A percentile compares a stretch with the other conserved stretches of the same genome.
These are phyloP conservation scores for Excoecaria agallocha DNA, from an alignment of 345 rosid species.

Conservation along the genomic window DNA sequence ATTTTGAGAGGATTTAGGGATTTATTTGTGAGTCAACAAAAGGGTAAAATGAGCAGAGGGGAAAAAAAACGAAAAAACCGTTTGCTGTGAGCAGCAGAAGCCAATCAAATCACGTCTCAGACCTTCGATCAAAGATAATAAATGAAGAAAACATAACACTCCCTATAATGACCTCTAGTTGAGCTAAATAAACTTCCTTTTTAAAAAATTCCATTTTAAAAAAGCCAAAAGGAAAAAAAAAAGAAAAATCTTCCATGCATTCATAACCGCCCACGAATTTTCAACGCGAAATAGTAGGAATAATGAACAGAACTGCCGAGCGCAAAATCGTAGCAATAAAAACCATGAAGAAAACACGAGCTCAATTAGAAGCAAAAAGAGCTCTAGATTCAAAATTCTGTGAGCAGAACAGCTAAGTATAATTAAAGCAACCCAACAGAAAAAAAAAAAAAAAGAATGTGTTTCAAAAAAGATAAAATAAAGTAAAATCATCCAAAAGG, in stretches of 20 bases:
- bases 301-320: not conserved
- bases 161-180: not conserved
- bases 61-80: not conserved
- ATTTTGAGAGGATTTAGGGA: not conserved
- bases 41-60: not conserved
- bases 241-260: not conserved
- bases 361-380: not conserved
- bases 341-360: not conserved
- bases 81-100: conserved; percentile 9
- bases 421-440: conserved; percentile 1
- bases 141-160: not conserved
- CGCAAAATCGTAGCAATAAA: not conserved
- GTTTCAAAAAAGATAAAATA: not conserved
- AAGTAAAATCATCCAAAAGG: conserved; percentile 12
- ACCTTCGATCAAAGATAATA: conserved; percentile 18
- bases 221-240: not conserved
- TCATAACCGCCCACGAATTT: not conserved
- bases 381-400: not conserved
- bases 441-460: not conserved
- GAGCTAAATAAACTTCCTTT: not conserved
- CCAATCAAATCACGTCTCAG: conserved; percentile 15
- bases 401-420: conserved; percentile 17
- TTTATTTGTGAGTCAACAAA: conserved; percentile 1
- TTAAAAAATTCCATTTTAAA: not conserved
- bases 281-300: not conserved